These are phyloP conservation scores for Cyberlindnera japonica DNA, from an alignment of 805 yeast species.

Conservation along the genomic window DNA sequence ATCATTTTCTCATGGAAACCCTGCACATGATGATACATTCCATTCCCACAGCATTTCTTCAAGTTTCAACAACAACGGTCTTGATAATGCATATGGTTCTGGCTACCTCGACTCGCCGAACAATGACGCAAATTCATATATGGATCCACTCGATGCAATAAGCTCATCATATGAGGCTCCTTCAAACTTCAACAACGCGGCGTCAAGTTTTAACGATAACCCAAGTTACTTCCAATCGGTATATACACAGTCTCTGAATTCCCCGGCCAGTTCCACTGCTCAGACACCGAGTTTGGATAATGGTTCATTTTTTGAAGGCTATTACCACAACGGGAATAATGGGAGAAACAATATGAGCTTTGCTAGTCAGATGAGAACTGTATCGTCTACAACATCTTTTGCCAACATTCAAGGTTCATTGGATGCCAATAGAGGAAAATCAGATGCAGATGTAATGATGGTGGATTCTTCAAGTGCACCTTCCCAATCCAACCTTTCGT, in stretches of 20 bases:
- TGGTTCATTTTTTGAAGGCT: conserved; percentile 25
- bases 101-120: conserved; percentile 26
- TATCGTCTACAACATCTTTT: conserved; percentile 19
- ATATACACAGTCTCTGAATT: conserved; percentile 17
- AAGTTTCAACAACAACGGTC: conserved; percentile 13
- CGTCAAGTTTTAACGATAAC: conserved; percentile 20
- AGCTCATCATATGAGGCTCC: conserved; percentile 27
- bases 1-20: conserved; percentile 1
- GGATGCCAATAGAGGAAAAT: conserved; percentile 8
- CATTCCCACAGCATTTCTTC: conserved; percentile 11
- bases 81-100: conserved; percentile 14
- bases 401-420: conserved; percentile 7
- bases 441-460: conserved; percentile 12
- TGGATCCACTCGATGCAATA: conserved; percentile 27
- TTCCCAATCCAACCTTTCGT: conserved; percentile 14
- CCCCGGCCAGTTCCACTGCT: conserved; percentile 25
- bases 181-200: conserved; percentile 18
- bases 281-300: conserved; percentile 25
- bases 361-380: conserved; percentile 25
- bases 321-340: conserved; percentile 19
- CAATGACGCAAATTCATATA: conserved; percentile 22
- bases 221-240: conserved; percentile 20
- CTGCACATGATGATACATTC: conserved; percentile 7
- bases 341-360: conserved; percentile 17
- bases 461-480: conserved; percentile 7